Evolutionary conservation across 148 eudicot genomes (phyloP).

Genomic region (Silene uniflora): DNA sequence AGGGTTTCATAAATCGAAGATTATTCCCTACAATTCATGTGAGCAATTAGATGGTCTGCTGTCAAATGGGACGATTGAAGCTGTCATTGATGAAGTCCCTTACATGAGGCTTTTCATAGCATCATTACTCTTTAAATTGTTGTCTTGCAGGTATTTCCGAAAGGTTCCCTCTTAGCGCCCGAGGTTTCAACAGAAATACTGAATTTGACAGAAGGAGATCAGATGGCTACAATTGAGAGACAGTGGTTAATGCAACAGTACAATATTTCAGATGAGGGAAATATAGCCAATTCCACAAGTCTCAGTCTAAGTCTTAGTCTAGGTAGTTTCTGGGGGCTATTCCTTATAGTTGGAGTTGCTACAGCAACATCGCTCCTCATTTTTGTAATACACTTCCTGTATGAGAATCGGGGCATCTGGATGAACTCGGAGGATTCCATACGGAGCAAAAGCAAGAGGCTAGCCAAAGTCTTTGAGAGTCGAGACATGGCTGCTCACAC

Average conservation of each 20-base stretch:
- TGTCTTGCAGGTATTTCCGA: constrained; percentile 30
- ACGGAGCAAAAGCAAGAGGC: constrained; percentile 13
- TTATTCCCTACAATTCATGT: constrained; percentile 14
- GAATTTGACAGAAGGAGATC: constrained; percentile 27
- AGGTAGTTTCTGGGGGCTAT: constrained; percentile 50
- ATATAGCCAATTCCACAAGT: constrained; percentile 26
- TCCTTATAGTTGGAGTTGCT: constrained; percentile 40
- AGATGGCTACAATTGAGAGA: constrained; percentile 21
- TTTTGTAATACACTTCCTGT: constrained; percentile 30
- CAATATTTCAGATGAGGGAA: constrained; percentile 25
- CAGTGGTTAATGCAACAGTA: constrained; percentile 23
- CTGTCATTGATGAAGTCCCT: constrained; percentile 35
- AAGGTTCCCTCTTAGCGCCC: constrained; percentile 31
- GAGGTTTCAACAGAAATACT: constrained; percentile 36
- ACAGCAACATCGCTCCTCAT: constrained; percentile 31
- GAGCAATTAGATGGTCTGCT: constrained; percentile 26
- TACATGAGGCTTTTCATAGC: constrained; percentile 28
- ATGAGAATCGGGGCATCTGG: constrained; percentile 28
- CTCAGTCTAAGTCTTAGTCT: too few relatives aligned
- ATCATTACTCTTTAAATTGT: neutral
- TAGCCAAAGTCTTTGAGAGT: constrained; percentile 21
- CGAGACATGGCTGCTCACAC: constrained; percentile 21
- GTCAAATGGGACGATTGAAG: constrained; percentile 29
- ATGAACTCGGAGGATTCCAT: constrained; percentile 18
- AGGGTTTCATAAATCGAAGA: constrained; percentile 24